Conservation (phyloP, 441 rosid species). For the Brassica balearica region DNA sequence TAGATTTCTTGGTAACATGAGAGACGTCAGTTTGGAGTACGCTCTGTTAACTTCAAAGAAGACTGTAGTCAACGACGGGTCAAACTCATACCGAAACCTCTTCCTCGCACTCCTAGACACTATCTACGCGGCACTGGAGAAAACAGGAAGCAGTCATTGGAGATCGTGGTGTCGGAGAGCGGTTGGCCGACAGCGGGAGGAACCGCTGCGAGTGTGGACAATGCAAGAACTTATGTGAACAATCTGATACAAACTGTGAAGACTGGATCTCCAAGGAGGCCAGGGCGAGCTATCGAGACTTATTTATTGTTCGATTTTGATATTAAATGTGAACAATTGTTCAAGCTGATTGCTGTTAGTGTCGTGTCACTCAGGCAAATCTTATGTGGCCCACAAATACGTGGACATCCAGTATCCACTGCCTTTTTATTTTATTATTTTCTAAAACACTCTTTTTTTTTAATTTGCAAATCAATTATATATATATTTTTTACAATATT, state of each 20-base stretch:
- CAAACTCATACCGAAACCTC: constrained; percentile 41
- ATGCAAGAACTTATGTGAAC: constrained; percentile 51
- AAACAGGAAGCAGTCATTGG: constrained; percentile 45
- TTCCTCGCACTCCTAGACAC: constrained; percentile 56
- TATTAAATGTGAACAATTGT: no score
- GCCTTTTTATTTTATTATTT: no score
- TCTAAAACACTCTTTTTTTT: no score
- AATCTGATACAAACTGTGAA: constrained; percentile 54
- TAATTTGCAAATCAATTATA: no score
- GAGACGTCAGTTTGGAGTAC: constrained; percentile 43
- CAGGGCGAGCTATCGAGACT: constrained; percentile 52
- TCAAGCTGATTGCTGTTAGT: no score
- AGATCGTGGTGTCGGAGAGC: constrained; percentile 57
- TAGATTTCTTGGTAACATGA: constrained; percentile 38
- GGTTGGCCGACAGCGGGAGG: constrained; percentile 64
- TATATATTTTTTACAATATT: no score
- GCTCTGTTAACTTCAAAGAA: constrained; percentile 46
- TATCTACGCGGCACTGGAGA: constrained; percentile 55
- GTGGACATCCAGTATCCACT: no score
- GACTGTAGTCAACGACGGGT: constrained; percentile 38
- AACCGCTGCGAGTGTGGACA: constrained; percentile 33
- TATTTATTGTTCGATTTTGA: constrained; percentile 24
- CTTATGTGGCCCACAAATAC: no score
- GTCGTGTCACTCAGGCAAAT: no score
- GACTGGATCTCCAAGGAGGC: constrained; percentile 56